Conservation (phyloP, 2,329 filamentous ascomycete genomes). For the Aspergillus ochraceus region DNA sequence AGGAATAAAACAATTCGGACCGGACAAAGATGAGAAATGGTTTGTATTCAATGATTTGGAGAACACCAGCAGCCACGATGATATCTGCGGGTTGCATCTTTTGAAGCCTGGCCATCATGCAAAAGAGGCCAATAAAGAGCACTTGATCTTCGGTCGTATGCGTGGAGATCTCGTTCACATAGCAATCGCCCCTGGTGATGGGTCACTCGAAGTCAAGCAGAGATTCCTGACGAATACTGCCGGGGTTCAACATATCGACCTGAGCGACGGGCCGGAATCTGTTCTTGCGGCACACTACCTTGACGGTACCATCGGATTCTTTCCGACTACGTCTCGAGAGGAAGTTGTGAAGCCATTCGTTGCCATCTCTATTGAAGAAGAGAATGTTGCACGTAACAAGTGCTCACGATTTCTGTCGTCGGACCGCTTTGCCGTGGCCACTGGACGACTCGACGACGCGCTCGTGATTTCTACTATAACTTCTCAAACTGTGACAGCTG, state of each 20-base stretch:
- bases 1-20: slow-evolving; percentile 48
- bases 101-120: slow-evolving; percentile 45
- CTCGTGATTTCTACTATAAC: slow-evolving; percentile 54
- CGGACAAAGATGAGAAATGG: slow-evolving; percentile 43
- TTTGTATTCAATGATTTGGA: slow-evolving; percentile 54
- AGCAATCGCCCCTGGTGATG: slow-evolving; percentile 34
- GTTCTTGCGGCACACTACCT: slow-evolving; percentile 54
- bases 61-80: slow-evolving; percentile 55
- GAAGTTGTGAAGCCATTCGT: slow-evolving; percentile 40
- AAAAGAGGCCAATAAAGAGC: slow-evolving; percentile 38
- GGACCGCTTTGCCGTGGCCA: slow-evolving; percentile 52
- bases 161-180: slow-evolving; percentile 52
- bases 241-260: slow-evolving; percentile 49
- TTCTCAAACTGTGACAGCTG: slow-evolving; percentile 42
- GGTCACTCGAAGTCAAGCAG: slow-evolving; percentile 31
- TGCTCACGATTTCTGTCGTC: slow-evolving; percentile 56
- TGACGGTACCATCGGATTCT: slow-evolving; percentile 51
- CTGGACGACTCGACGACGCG: slow-evolving; percentile 43
- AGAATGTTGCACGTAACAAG: slow-evolving; percentile 39
- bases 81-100: slow-evolving; percentile 59
- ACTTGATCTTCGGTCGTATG: slow-evolving; percentile 57
- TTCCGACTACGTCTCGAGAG: slow-evolving; percentile 36
- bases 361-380: slow-evolving; percentile 21
- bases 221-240: slow-evolving; percentile 47
- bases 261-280: slow-evolving; percentile 42